Percentiles rank a stretch among this genome's conserved stretches.
Evolutionary conservation across 2,329 filamentous ascomycete species (phyloP).

Genomic region (Xylaria sp.): DNA sequence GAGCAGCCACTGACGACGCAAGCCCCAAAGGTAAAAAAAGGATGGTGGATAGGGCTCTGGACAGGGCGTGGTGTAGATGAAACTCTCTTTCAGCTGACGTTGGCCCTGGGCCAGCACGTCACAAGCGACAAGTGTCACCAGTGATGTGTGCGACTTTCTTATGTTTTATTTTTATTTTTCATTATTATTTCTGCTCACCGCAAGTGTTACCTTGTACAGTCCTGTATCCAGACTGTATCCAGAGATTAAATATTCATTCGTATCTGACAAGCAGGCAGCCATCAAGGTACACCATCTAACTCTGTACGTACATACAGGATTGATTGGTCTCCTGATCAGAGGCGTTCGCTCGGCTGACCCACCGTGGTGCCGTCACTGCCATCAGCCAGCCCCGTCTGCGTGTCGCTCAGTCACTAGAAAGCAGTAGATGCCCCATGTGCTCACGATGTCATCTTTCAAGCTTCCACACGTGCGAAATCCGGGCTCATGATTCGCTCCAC

Average conservation of each 20-base stretch:
- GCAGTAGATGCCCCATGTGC: conserved; percentile 28
- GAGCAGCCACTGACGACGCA: conserved; percentile 10
- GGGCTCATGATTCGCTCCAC: conserved; percentile 43
- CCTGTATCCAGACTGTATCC: background rate
- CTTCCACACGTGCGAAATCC: conserved; percentile 46
- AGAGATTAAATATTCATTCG: background rate
- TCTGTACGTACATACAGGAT: background rate
- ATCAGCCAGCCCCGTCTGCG: background rate
- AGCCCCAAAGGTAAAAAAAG: background rate
- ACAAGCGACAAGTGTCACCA: conserved; percentile 27
- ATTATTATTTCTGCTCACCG: background rate
- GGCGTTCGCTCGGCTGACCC: conserved; percentile 26
- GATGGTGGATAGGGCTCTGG: background rate
- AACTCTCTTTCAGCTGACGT: conserved; percentile 28
- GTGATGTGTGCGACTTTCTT: background rate
- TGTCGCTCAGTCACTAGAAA: conserved; percentile 15
- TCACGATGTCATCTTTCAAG: conserved; percentile 17
- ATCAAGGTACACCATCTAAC: no score
- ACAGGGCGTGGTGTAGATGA: conserved; percentile 8
- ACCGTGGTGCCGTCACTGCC: conserved; percentile 8
- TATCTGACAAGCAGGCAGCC: background rate
- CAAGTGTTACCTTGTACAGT: no score
- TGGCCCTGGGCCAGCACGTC: conserved; percentile 18
- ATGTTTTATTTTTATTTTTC: background rate
- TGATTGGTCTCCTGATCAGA: conserved; percentile 29